These are phyloP conservation scores for Sporisorium sorghi DNA, from an alignment of 1,284 basidiomycete species.

Conservation along the genomic window DNA sequence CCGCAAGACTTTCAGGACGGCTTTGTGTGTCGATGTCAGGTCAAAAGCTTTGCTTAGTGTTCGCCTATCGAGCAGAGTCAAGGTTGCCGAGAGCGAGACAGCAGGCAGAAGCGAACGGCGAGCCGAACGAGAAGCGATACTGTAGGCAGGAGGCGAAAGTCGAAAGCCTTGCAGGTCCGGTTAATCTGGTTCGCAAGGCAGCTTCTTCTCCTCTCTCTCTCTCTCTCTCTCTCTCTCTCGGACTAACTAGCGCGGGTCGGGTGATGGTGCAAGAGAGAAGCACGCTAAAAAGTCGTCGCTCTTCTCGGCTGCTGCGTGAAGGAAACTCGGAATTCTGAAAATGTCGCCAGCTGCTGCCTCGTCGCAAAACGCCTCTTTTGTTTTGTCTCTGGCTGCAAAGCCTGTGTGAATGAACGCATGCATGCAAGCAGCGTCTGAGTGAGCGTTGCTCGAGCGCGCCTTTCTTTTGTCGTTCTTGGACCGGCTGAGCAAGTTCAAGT, in stretches of 20 bases:
- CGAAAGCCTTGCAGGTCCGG: constrained; percentile 1
- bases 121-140: background rate
- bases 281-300: constrained; percentile 3
- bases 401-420: background rate
- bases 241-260: no score
- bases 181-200: background rate
- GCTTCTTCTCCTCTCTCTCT: background rate
- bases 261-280: background rate
- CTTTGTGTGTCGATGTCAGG: no score
- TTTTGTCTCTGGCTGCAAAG: background rate
- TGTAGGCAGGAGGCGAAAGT: background rate
- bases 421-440: background rate
- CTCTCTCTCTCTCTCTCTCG: no score
- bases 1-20: no score
- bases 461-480: no score
- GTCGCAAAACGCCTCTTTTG: background rate
- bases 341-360: background rate
- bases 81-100: background rate
- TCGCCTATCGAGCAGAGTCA: background rate
- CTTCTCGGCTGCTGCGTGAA: background rate
- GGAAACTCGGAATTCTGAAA: no score
- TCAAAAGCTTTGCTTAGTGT: no score
- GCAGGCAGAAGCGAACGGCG: background rate
- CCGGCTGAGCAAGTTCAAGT: background rate
- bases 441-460: background rate